Base-by-base conservation (phyloP, 306 rosid species). In the Quercus variabilis region DNA sequence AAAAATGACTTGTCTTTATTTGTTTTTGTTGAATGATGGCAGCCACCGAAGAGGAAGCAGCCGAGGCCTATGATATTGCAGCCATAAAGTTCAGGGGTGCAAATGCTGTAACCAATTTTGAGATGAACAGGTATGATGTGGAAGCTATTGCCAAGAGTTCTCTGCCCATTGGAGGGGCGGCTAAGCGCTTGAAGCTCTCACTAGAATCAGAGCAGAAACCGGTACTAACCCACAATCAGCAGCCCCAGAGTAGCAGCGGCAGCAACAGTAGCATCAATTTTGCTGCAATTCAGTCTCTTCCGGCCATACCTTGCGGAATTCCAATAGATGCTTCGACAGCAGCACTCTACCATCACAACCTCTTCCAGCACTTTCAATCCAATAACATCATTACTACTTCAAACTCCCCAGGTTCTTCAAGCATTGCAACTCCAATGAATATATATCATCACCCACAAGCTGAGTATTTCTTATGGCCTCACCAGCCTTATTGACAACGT, bases 11-110 rank as follows among this genome's bases (percentile, higher is more conserved):
- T 12, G 17, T 12, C 54, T 13, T 5, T 25, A 2, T 63, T 58
- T 21, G 28, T 58, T 67, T 9, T 67, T 41, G 9, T 55, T 4
- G 14, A 68, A 43, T 74, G 74, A 20, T 80, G 69, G 74, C 90
- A 96, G 99, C 99, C 5, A 93, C 98, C 0, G 99, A 96, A 55
- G 99, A 96, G 87, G 98, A 96, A 84, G 99, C 99, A 0, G 99
- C 98, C 0, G 98, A 96, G 79, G 99, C 99, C 0, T 91, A 96
- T 19, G 98, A 96, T 46, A 96, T 96, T 51, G 98, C 99, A 11
- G 98, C 98, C 13, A 93, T 96, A 74, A 96, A 96, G 85, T 96
- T 96, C 19, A 81, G 99, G 78, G 99, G 99, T 0, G 77, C 92
- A 67, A 92, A 91, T n/a, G 99, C 98, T 0, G 99, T 93, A 28